phyloP scores from a whole-genome alignment of 108 stramenopile genomes.

The Nitzschia palea region DNA sequence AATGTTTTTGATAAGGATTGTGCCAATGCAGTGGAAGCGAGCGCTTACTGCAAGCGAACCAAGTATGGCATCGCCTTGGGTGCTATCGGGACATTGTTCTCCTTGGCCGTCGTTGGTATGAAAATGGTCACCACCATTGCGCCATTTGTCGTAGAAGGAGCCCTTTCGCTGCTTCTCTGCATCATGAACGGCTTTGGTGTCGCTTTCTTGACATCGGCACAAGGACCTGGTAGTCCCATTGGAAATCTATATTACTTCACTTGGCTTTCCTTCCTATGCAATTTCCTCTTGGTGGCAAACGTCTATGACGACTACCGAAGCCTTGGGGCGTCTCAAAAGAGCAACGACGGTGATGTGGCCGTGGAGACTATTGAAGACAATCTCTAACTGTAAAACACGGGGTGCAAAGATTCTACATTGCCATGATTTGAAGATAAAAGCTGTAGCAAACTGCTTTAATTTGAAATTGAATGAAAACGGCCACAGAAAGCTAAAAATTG shows the following conservation, averaged over 20 bases:
- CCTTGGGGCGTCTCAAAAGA: not conserved
- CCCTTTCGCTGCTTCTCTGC: constrained; percentile 48
- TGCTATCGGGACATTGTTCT: constrained; percentile 49
- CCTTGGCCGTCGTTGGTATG: constrained; percentile 53
- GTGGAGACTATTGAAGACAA: constrained; percentile 36
- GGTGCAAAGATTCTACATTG: too few relatives aligned
- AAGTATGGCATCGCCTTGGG: constrained; percentile 72
- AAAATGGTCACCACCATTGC: constrained; percentile 59
- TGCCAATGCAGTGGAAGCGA: constrained; percentile 2
- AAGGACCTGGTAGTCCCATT: constrained; percentile 67
- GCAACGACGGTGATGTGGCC: constrained; percentile 14
- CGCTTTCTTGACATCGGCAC: constrained; percentile 54
- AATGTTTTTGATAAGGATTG: constrained; percentile 75
- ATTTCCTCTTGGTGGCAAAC: constrained; percentile 29
- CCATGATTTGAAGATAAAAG: too few relatives aligned
- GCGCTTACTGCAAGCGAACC: constrained; percentile 59
- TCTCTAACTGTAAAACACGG: too few relatives aligned
- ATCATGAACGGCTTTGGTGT: constrained; percentile 53
- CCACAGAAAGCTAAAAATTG: not conserved
- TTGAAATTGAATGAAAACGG: too few relatives aligned
- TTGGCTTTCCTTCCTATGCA: constrained; percentile 51
- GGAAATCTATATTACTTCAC: constrained; percentile 83
- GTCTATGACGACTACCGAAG: constrained; percentile 37
- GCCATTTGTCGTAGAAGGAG: constrained; percentile 64
- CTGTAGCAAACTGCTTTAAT: too few relatives aligned